Evolutionary conservation across 768 basidiomycete genomes (phyloP).

Genomic region (Heimioporus sp.): DNA sequence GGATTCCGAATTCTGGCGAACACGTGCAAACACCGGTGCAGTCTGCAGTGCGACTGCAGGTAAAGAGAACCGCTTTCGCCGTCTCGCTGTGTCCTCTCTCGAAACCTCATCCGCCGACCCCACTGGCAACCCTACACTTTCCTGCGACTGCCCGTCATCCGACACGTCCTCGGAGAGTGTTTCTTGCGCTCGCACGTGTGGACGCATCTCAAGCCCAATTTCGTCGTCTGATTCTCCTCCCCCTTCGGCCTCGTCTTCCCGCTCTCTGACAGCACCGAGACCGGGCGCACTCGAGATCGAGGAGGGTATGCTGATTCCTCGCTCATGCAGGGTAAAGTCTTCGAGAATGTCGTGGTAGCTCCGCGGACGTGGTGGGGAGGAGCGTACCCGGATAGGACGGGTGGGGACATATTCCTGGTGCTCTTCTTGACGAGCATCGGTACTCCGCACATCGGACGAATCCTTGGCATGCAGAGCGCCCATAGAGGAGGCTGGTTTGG

Average conservation of each 20-base stretch:
- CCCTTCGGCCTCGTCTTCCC: constrained; percentile 13
- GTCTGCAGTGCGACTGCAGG: constrained; percentile 78
- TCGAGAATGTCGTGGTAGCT: constrained; percentile 69
- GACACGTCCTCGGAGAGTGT: not conserved
- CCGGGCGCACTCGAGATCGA: constrained; percentile 29
- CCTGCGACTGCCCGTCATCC: constrained; percentile 4
- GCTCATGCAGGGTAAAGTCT: constrained; percentile 49
- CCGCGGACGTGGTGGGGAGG: constrained; percentile 44
- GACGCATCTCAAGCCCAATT: constrained; percentile 1
- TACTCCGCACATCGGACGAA: not conserved
- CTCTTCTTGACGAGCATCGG: constrained; percentile 4
- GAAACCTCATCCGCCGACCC: constrained; percentile 16
- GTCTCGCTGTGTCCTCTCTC: constrained; percentile 59
- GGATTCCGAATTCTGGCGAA: constrained; percentile 25
- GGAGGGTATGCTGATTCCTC: constrained; percentile 27
- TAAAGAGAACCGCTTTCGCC: constrained; percentile 69
- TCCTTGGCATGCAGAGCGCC: not conserved
- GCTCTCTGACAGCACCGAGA: constrained; percentile 21
- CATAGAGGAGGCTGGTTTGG: constrained; percentile 6
- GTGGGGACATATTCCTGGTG: constrained; percentile 1
- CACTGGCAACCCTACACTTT: not conserved
- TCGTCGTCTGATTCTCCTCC: not conserved
- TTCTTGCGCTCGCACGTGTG: not conserved
- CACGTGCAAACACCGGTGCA: constrained; percentile 64
- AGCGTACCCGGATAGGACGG: constrained; percentile 30